These are phyloP conservation scores for Emiliania huxleyi DNA, from an alignment of 78 protist species.

Conservation along the genomic window DNA sequence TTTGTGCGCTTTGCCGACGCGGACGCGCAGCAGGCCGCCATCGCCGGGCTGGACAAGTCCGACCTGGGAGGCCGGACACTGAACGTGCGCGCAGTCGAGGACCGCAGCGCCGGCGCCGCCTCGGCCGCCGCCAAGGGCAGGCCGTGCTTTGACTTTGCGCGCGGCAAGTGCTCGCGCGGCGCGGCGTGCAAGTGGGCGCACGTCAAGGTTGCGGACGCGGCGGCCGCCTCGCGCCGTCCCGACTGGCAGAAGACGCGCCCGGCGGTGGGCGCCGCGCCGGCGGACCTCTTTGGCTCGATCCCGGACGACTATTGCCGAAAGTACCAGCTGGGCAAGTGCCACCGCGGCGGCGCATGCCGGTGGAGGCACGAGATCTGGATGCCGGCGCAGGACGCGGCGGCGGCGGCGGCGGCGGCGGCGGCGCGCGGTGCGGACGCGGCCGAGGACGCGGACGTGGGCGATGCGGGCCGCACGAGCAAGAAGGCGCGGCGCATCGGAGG, in stretches of 20 bases:
- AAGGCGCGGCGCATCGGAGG: neutral
- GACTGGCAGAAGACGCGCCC: slow-evolving; percentile 15
- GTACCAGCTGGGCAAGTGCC: slow-evolving; percentile 1
- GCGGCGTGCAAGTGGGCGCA: slow-evolving; percentile 22
- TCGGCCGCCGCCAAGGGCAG: neutral
- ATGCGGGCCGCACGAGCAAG: neutral
- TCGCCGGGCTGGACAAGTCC: neutral
- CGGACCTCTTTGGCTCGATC: neutral
- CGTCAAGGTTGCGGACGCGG: neutral
- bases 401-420: neutral
- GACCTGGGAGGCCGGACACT: neutral
- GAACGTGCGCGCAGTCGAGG: neutral
- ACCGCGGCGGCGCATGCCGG: neutral
- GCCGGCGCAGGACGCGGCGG: neutral
- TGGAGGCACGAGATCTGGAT: slow-evolving; percentile 1
- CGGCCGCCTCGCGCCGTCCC: neutral
- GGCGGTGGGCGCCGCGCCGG: neutral
- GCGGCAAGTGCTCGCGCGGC: neutral
- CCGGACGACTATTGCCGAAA: slow-evolving; percentile 9
- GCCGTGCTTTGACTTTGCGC: slow-evolving; percentile 2
- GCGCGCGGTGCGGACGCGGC: too few relatives aligned
- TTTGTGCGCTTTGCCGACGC: neutral
- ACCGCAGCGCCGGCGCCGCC: neutral
- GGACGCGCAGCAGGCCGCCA: neutral
- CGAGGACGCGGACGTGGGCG: too few relatives aligned